Conservation (phyloP, 441 rosid genomes). For the Viola pubescens region DNA sequence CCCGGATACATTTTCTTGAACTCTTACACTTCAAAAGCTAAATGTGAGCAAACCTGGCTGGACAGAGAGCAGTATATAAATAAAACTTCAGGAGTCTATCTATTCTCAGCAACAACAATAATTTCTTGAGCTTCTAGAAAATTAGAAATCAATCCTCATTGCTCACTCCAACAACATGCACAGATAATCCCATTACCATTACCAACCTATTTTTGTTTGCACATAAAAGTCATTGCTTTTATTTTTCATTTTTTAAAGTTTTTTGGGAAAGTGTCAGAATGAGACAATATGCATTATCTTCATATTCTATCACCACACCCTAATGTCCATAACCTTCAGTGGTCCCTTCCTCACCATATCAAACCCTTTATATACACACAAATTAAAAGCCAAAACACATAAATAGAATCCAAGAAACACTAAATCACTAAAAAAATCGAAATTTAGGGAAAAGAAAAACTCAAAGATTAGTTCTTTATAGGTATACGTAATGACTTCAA, state of each 20-base stretch:
- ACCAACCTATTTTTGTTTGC: conserved; percentile 4
- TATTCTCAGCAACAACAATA: neutral
- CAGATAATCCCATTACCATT: conserved; percentile 11
- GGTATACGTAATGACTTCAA: no score
- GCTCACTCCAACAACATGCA: conserved; percentile 16
- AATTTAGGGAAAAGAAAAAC: no score
- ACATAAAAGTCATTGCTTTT: conserved; percentile 12
- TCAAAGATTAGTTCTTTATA: no score
- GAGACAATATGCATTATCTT: conserved; percentile 23
- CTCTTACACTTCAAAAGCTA: neutral
- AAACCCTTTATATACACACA: no score
- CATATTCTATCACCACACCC: conserved; percentile 14
- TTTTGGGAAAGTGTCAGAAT: conserved; percentile 20
- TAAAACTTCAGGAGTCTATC: conserved; percentile 14
- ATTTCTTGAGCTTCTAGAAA: conserved; percentile 9
- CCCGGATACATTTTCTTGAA: conserved; percentile 48
- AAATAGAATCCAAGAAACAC: no score
- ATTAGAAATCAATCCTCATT: neutral
- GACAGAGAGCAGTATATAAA: conserved; percentile 6
- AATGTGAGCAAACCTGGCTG: conserved; percentile 11
- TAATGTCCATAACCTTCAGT: conserved; percentile 18
- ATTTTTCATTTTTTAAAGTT: neutral
- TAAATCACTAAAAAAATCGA: no score
- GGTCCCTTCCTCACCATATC: conserved; percentile 20
- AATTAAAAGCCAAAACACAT: no score